Base-by-base conservation (phyloP, 495 filamentous ascomycete genomes). In the Aspergillus saccharolyticus region DNA sequence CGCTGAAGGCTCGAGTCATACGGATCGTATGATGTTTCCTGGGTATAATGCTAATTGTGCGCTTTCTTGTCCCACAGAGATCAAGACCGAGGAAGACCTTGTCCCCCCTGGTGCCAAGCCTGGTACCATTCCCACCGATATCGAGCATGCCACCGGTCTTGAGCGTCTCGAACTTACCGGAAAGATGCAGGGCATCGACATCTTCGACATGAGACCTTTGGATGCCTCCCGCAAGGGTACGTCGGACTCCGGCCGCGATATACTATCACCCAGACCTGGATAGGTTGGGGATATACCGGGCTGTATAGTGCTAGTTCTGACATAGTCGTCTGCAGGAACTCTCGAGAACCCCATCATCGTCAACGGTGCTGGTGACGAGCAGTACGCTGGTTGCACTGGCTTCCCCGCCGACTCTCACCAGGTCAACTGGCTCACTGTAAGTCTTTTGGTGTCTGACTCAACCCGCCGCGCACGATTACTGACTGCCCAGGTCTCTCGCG, bases 111-210 rank as follows among this genome's bases (percentile, higher is more conserved):
- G 94, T 74, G 90, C 87, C 66, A 74, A 79, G 53, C 75, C 85
- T 60, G 94, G 93, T 62, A 89, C 88, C 71, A 79, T 99, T 62
- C 90, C 94, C 58, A 90, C 89, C 78, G 94, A 99, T 74, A 69
- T 92, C 70, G 89, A 96, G 67, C 94, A 99, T 73, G 78, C 93
- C 45, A 97, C 94, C 61, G 94, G 94, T 84, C 81, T 99, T 52
- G 94, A 99, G 81, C 93, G 94, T 78, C 84, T 99, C 66, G 94
- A 99, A 75, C 92, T 99, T 66, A 79, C 97, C 75, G 94, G 94
- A 74, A 99, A 99, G 84, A 96, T 97, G 87, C 89, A 97, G 80
- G 90, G 94, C 63, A 80, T 99, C 60, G 94, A 99, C 73, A 80
- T 97, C 69, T 99, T 97, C 77, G 95, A 99, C 75, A 96, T 96